A percentile compares a stretch with the other conserved stretches of the same genome.
These are phyloP conservation scores for Eragrostis tef DNA, from an alignment of 202 grass and related monocot genomes.

Conservation along the genomic window DNA sequence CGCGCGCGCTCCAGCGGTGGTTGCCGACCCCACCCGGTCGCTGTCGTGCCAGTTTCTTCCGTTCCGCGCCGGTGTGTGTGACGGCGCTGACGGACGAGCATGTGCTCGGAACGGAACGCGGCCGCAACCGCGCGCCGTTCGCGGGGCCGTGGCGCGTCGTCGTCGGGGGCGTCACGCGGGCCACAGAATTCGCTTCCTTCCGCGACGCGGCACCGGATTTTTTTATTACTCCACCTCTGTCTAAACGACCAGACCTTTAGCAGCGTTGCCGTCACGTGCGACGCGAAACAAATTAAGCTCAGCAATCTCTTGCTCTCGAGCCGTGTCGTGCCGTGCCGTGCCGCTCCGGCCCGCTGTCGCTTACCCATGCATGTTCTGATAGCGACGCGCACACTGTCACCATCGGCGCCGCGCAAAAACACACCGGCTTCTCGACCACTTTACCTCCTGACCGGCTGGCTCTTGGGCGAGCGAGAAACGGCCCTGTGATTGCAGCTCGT, in stretches of 20 bases:
- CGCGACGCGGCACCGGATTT: not conserved
- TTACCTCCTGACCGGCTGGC: not conserved
- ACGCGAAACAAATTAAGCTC: not conserved
- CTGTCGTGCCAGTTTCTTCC: slow-evolving; percentile 34
- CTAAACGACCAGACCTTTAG: not conserved
- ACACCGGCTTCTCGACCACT: slow-evolving; percentile 14
- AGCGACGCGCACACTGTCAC: slow-evolving; percentile 39
- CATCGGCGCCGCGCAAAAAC: not conserved
- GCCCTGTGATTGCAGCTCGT: not conserved
- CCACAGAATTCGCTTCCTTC: not conserved
- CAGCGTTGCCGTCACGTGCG: slow-evolving; percentile 31
- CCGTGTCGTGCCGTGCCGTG: too few relatives aligned
- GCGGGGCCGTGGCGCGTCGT: slow-evolving; percentile 17
- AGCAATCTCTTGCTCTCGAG: slow-evolving; percentile 1
- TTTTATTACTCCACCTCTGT: not conserved
- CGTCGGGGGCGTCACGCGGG: slow-evolving; percentile 24
- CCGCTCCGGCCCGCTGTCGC: too few relatives aligned
- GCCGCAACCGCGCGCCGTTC: slow-evolving; percentile 21
- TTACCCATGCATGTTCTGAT: slow-evolving; percentile 41
- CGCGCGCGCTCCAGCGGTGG: too few relatives aligned
- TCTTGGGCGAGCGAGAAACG: not conserved
- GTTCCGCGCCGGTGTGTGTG: slow-evolving; percentile 1
- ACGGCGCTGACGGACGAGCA: not conserved
- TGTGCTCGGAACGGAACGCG: slow-evolving; percentile 7
- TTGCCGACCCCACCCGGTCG: slow-evolving; percentile 4